Evolutionary conservation across 345 rosid genomes (phyloP).

Genomic region (Arabidopsis arenosa): DNA sequence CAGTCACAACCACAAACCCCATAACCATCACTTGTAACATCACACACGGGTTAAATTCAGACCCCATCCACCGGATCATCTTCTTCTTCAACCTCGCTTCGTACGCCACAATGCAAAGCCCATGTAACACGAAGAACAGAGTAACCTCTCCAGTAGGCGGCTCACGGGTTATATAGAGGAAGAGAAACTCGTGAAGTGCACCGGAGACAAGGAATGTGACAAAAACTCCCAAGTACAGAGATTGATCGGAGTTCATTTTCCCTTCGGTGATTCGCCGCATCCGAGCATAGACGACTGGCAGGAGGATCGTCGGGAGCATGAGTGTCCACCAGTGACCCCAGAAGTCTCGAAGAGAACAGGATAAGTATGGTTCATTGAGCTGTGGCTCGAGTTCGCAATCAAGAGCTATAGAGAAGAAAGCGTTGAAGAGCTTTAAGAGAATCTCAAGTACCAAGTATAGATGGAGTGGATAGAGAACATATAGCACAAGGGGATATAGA

Average conservation of each 20-base stretch:
- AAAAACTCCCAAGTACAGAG: neutral
- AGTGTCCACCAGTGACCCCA: conserved; percentile 59
- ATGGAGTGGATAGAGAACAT: conserved; percentile 16
- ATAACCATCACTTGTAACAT: neutral
- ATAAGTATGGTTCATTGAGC: conserved; percentile 37
- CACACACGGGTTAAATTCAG: too few species aligned
- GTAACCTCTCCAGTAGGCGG: conserved; percentile 48
- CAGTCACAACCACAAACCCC: conserved; percentile 45
- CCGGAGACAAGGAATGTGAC: conserved; percentile 42
- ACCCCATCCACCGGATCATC: neutral
- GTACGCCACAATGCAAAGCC: conserved; percentile 32
- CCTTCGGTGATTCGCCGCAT: neutral
- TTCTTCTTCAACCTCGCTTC: conserved; percentile 35
- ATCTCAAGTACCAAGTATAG: conserved; percentile 44
- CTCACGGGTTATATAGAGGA: conserved; percentile 28
- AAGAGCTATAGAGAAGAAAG: neutral
- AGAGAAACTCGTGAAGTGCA: conserved; percentile 42
- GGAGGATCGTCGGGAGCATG: conserved; percentile 47
- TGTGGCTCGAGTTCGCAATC: conserved; percentile 46
- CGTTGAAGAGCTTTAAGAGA: conserved; percentile 18
- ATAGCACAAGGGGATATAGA: neutral
- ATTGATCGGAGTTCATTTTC: neutral
- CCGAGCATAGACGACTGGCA: conserved; percentile 44
- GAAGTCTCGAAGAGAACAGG: too few species aligned
- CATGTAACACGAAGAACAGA: conserved; percentile 47